These are phyloP conservation scores for Setaria viridis DNA, from an alignment of 202 grass and related monocot genomes.

Conservation along the genomic window DNA sequence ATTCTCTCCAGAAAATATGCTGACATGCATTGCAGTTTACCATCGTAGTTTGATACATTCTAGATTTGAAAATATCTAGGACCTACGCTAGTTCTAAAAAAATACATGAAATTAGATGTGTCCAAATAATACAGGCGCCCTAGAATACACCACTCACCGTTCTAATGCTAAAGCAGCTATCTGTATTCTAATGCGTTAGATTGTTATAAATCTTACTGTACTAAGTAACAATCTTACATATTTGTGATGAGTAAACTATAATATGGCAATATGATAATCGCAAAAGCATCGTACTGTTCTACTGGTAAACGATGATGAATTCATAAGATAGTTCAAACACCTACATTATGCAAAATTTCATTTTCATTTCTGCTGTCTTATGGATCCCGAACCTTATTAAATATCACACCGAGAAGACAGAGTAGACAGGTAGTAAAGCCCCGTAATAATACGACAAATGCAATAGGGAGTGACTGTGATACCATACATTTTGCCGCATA, in stretches of 20 bases:
- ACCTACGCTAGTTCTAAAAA: constrained; percentile 25
- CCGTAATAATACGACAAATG: neutral
- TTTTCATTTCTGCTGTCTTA: neutral
- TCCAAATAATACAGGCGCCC: constrained; percentile 8
- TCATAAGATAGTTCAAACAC: constrained; percentile 30
- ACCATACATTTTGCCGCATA: constrained; percentile 58
- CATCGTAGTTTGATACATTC: neutral
- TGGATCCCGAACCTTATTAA: constrained; percentile 23
- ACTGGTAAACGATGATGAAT: constrained; percentile 25
- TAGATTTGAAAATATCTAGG: constrained; percentile 11
- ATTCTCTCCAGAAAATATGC: constrained; percentile 27
- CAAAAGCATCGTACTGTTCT: neutral
- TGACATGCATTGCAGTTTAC: constrained; percentile 3
- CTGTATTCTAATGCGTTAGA: constrained; percentile 24
- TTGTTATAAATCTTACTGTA: constrained; percentile 47
- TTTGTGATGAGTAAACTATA: constrained; percentile 25
- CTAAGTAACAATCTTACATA: constrained; percentile 27
- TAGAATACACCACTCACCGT: neutral
- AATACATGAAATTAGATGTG: neutral
- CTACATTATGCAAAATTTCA: constrained; percentile 17
- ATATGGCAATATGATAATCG: neutral
- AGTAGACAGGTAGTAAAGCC: constrained; percentile 14
- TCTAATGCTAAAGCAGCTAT: constrained; percentile 38
- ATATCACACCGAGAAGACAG: neutral
- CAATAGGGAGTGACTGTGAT: constrained; percentile 12